phyloP scores from a whole-genome alignment of 1,284 basidiomycete genomes.

The Fistulina hepatica region DNA sequence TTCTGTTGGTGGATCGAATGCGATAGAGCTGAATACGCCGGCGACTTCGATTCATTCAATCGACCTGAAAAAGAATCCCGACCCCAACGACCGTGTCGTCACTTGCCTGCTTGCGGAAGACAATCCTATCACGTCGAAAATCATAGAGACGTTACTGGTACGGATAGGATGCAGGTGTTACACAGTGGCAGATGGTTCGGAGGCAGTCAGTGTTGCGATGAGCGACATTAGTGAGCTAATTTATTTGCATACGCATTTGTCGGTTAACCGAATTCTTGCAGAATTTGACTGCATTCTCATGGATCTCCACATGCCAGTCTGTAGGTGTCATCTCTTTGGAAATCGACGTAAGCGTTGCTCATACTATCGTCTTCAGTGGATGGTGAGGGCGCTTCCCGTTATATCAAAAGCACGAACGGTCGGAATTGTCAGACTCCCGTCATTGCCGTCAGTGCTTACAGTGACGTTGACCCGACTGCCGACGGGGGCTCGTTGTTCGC shows the following conservation, averaged over 20 bases:
- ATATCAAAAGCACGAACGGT: conserved; percentile 92
- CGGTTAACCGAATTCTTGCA: conserved; percentile 23
- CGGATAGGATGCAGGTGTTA: conserved; percentile 91
- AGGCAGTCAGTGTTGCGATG: conserved; percentile 94
- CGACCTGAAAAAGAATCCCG: conserved; percentile 59
- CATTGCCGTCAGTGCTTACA: conserved; percentile 82
- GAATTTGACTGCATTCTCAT: conserved; percentile 85
- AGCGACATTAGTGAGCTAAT: conserved; percentile 79
- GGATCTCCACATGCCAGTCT: conserved; percentile 83
- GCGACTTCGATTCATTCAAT: conserved; percentile 71
- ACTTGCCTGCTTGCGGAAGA: conserved; percentile 94
- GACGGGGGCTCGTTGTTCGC: conserved; percentile 74
- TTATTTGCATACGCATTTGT: conserved; percentile 5
- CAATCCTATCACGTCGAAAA: conserved; percentile 94
- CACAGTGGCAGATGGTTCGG: conserved; percentile 90
- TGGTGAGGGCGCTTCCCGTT: conserved; percentile 84
- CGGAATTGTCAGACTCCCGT: conserved; percentile 86
- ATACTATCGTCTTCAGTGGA: conserved; percentile 55
- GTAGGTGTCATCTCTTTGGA: conserved; percentile 36
- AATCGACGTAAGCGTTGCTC: conserved; percentile 8
- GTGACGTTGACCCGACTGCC: conserved; percentile 44
- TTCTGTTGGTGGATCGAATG: conserved; percentile 35
- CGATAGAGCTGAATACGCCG: conserved; percentile 45
- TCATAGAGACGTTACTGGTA: conserved; percentile 86
- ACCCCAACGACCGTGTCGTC: conserved; percentile 68